Conservation (phyloP, 1,284 basidiomycete species). For the Ceratobasidium sp. region DNA sequence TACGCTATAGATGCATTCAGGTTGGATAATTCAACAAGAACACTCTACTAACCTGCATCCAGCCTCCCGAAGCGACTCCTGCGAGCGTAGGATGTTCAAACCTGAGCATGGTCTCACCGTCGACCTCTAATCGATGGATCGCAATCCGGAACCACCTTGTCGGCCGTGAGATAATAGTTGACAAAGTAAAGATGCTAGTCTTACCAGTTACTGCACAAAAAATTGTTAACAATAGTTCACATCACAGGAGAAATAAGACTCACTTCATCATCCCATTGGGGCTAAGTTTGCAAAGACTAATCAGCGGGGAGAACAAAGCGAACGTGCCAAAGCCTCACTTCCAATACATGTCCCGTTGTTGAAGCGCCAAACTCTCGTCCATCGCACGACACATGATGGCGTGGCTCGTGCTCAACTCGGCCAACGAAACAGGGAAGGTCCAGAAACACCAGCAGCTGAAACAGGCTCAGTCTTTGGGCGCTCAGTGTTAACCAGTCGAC, state of each 20-base stretch:
- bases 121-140: constrained; percentile 60
- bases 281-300: constrained; percentile 57
- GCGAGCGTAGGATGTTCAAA: constrained; percentile 76
- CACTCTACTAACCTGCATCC: constrained; percentile 66
- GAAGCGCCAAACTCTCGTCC: constrained; percentile 67
- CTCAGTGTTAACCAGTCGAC: background rate
- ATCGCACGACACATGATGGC: constrained; percentile 69
- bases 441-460: constrained; percentile 76
- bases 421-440: constrained; percentile 62
- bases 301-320: background rate
- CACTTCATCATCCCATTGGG: constrained; percentile 72
- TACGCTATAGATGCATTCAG: constrained; percentile 55
- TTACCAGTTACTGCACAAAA: constrained; percentile 57
- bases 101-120: constrained; percentile 56
- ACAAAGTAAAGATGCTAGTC: too few species aligned
- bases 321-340: constrained; percentile 48
- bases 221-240: constrained; percentile 38
- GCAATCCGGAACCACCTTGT: constrained; percentile 72
- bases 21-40: background rate
- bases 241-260: background rate
- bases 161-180: background rate
- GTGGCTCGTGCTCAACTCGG: constrained; percentile 57
- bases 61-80: constrained; percentile 67
- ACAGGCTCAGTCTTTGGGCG: background rate
- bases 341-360: constrained; percentile 67